Conservation (phyloP, 2,329 filamentous ascomycete species). For the Pseudocercospora eumusae region DNA sequence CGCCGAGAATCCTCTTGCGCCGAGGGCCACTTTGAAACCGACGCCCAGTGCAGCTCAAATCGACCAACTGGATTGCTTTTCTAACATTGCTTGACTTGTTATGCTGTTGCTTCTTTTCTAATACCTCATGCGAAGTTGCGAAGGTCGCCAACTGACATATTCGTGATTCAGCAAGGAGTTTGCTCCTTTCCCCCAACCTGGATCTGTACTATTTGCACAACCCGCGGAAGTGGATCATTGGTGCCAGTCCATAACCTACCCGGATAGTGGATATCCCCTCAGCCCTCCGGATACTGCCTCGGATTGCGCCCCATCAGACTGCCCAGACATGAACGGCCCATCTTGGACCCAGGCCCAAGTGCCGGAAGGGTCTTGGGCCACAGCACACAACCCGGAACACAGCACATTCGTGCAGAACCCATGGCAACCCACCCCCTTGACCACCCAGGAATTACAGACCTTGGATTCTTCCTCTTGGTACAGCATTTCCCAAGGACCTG, state of each 20-base stretch:
- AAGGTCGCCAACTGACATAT: slow-evolving; percentile 33
- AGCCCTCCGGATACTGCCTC: slow-evolving; percentile 38
- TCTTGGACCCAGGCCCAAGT: slow-evolving; percentile 33
- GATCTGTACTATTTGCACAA: slow-evolving; percentile 37
- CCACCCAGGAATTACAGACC: slow-evolving; percentile 27
- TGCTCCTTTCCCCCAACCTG: slow-evolving; percentile 30
- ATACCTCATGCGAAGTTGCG: not conserved
- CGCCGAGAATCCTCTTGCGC: not conserved
- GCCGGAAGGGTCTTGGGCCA: slow-evolving; percentile 35
- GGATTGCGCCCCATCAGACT: slow-evolving; percentile 36
- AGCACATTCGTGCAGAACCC: slow-evolving; percentile 30
- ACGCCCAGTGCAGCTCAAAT: not conserved
- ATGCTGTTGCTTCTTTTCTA: slow-evolving; percentile 4
- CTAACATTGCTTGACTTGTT: not conserved
- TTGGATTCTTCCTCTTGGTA: slow-evolving; percentile 32
- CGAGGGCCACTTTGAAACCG: not conserved
- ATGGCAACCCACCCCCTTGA: slow-evolving; percentile 26
- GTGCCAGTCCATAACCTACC: slow-evolving; percentile 35
- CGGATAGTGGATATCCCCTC: slow-evolving; percentile 29
- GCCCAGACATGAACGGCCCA: slow-evolving; percentile 33
- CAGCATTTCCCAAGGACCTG: slow-evolving; percentile 32
- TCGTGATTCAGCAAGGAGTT: slow-evolving; percentile 34
- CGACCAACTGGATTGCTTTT: not conserved
- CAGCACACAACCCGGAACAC: slow-evolving; percentile 30
- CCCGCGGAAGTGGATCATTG: slow-evolving; percentile 36